Percentiles rank a stretch among this genome's conserved stretches.
Evolutionary conservation across 192 early-diverging fungal species (phyloP).

Genomic region (Physocladia obscura): DNA sequence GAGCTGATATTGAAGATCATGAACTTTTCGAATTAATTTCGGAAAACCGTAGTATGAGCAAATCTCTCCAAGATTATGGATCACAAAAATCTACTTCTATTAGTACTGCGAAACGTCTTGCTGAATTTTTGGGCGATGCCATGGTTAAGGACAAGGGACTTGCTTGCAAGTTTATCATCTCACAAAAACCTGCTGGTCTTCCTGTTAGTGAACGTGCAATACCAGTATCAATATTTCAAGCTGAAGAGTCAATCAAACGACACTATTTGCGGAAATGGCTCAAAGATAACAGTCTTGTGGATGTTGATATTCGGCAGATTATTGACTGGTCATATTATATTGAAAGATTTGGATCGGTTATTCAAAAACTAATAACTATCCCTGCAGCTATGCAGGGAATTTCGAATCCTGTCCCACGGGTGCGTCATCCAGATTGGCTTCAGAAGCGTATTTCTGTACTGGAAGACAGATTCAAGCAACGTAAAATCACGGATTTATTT

Average conservation of each 20-base stretch:
- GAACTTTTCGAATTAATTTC: slow-evolving; percentile 96
- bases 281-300: slow-evolving; percentile 66
- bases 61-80: slow-evolving; percentile 90
- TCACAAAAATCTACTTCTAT: slow-evolving; percentile 92
- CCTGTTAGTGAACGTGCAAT: slow-evolving; percentile 94
- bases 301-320: slow-evolving; percentile 86
- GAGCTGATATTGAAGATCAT: slow-evolving; percentile 72
- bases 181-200: slow-evolving; percentile 71
- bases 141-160: slow-evolving; percentile 98
- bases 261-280: slow-evolving; percentile 93
- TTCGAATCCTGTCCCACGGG: slow-evolving; percentile 86
- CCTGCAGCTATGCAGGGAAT: slow-evolving; percentile 97
- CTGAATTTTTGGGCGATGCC: slow-evolving; percentile 95
- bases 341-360: slow-evolving; percentile 91
- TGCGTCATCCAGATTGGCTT: slow-evolving; percentile 94
- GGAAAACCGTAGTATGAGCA: slow-evolving; percentile 96
- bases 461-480: slow-evolving; percentile 84
- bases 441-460: slow-evolving; percentile 70
- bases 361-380: slow-evolving; percentile 97
- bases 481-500: slow-evolving; percentile 85
- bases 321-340: slow-evolving; percentile 97
- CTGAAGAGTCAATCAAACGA: slow-evolving; percentile 70
- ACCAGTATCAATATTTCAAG: slow-evolving; percentile 91
- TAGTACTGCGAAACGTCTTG: slow-evolving; percentile 88
- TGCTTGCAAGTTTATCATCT: slow-evolving; percentile 94